Conservation (phyloP, 805 yeast species). For the Myxozyma geophila region DNA sequence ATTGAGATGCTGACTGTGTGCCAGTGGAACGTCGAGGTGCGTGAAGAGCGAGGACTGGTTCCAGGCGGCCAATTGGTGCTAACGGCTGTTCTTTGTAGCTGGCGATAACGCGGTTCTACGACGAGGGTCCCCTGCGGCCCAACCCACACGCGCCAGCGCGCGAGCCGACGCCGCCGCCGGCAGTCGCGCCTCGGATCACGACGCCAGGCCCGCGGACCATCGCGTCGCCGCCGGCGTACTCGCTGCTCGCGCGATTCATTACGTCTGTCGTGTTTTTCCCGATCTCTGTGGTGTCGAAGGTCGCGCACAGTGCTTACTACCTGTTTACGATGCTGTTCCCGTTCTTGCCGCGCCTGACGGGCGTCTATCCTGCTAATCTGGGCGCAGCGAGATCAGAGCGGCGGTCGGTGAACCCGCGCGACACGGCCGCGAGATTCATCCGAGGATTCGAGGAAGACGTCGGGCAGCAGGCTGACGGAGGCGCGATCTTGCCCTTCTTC, state of each 20-base stretch:
- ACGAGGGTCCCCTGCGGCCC: constrained; percentile 34
- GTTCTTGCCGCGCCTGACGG: constrained; percentile 46
- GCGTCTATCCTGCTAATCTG: constrained; percentile 48
- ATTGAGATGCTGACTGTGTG: constrained; percentile 42
- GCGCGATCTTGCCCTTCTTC: constrained; percentile 48
- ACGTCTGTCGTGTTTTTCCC: constrained; percentile 45
- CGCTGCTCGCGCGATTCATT: constrained; percentile 38
- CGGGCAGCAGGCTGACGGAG: constrained; percentile 32
- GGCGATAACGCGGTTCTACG: constrained; percentile 33
- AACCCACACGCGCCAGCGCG: constrained; percentile 19
- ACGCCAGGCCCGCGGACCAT: constrained; percentile 34
- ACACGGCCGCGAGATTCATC: constrained; percentile 57
- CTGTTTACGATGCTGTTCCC: constrained; percentile 44
- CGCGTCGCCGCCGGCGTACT: constrained; percentile 36
- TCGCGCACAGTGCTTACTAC: constrained; percentile 25
- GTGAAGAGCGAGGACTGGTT: neutral
- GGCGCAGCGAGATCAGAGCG: constrained; percentile 47
- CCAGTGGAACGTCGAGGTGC: constrained; percentile 50
- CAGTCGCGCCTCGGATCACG: constrained; percentile 40
- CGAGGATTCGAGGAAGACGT: constrained; percentile 56
- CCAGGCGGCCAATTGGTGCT: neutral
- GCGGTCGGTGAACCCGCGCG: constrained; percentile 51
- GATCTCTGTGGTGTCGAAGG: constrained; percentile 43
- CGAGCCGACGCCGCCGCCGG: constrained; percentile 38
- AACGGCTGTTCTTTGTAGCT: constrained; percentile 10